These are phyloP conservation scores for Nigrograna mackinnonii DNA, from an alignment of 2,329 filamentous ascomycete species.

Conservation along the genomic window DNA sequence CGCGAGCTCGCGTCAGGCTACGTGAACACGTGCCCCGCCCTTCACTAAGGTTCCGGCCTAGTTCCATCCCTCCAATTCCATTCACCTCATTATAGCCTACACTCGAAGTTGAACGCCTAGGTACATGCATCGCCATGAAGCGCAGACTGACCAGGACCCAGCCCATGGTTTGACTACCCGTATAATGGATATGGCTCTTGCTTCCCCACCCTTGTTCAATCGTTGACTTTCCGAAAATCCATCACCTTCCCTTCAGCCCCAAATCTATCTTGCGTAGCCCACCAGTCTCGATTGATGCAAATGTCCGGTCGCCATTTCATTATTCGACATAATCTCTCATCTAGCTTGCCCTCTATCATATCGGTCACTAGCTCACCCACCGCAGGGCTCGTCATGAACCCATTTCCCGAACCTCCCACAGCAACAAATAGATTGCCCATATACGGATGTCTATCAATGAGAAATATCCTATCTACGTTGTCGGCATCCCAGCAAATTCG, in stretches of 20 bases:
- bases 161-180: too few species aligned
- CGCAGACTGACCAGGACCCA: too few species aligned
- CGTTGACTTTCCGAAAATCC: conserved; percentile 47
- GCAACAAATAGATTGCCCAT: conserved; percentile 50
- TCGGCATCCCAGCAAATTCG: conserved; percentile 63
- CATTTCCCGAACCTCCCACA: conserved; percentile 57
- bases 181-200: too few species aligned
- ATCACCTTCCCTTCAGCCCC: conserved; percentile 53
- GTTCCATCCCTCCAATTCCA: too few species aligned
- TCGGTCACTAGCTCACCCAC: conserved; percentile 57
- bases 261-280: conserved; percentile 52
- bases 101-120: too few species aligned
- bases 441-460: conserved; percentile 56
- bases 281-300: conserved; percentile 50
- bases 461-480: conserved; percentile 57
- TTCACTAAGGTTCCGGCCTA: too few species aligned
- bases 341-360: conserved; percentile 49
- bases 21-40: too few species aligned
- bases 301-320: conserved; percentile 59
- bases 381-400: conserved; percentile 57
- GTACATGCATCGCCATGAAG: too few species aligned
- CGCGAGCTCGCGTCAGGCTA: too few species aligned
- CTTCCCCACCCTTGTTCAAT: conserved; percentile 24
- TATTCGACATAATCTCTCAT: conserved; percentile 45
- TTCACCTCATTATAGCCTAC: too few species aligned